Evolutionary conservation across 2,329 filamentous ascomycete genomes (phyloP).

Genomic region (Chaetomium globosum): DNA sequence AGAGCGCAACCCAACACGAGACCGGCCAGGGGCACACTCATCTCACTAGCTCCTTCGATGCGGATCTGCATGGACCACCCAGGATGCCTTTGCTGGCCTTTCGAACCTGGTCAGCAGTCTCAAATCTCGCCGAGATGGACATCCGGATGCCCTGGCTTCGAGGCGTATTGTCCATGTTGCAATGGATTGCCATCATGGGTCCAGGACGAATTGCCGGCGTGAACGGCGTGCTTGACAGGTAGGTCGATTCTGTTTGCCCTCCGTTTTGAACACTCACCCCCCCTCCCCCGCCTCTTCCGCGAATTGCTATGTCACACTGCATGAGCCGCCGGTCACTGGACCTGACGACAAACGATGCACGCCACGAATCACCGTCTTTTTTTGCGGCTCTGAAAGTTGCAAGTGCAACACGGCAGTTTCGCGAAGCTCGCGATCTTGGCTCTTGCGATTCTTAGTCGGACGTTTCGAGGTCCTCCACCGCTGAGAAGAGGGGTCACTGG

Average conservation of each 20-base stretch:
- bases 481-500: conserved; percentile 26
- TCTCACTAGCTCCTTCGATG: conserved; percentile 30
- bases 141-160: conserved; percentile 88
- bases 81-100: conserved; percentile 74
- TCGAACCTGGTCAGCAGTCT: conserved; percentile 73
- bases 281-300: conserved; percentile 26
- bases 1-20: conserved; percentile 35
- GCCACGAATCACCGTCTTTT: conserved; percentile 45
- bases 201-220: conserved; percentile 74
- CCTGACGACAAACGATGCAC: conserved; percentile 44
- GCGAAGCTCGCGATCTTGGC: conserved; percentile 22
- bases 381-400: conserved; percentile 35
- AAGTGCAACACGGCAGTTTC: conserved; percentile 41
- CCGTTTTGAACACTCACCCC: conserved; percentile 6
- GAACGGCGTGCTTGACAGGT: conserved; percentile 87
- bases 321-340: conserved; percentile 53
- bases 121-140: conserved; percentile 72
- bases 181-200: conserved; percentile 72
- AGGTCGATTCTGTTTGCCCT: conserved; percentile 49
- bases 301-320: conserved; percentile 45
- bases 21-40: conserved; percentile 35
- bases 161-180: conserved; percentile 73
- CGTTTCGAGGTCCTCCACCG: conserved; percentile 21
- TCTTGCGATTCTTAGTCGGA: conserved; percentile 6
- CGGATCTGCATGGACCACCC: conserved; percentile 32